Percentiles rank a stretch among this genome's conserved stretches.
These are phyloP conservation scores for Alternaria alternata DNA, from an alignment of 2,329 filamentous ascomycete species.

Conservation along the genomic window DNA sequence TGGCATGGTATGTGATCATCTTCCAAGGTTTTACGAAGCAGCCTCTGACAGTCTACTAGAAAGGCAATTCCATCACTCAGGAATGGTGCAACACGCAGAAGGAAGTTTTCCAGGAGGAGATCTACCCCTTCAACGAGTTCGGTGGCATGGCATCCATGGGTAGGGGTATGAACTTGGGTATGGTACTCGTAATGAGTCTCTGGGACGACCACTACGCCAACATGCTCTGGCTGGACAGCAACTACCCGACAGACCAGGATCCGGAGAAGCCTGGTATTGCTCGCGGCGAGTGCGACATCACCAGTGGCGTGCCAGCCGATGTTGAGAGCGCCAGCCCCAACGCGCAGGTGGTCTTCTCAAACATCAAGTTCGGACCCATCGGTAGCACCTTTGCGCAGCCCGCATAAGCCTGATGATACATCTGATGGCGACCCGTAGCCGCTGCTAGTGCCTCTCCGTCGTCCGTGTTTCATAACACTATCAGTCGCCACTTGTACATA, in stretches of 20 bases:
- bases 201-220: slow-evolving; percentile 71
- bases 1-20: slow-evolving; percentile 46
- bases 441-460: background rate
- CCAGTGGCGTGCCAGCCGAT: slow-evolving; percentile 39
- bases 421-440: background rate
- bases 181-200: slow-evolving; percentile 69
- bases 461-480: background rate
- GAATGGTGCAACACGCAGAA: slow-evolving; percentile 42
- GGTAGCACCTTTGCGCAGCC: slow-evolving; percentile 41
- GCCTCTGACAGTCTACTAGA: background rate
- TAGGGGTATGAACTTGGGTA: slow-evolving; percentile 61
- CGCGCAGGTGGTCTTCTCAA: slow-evolving; percentile 37
- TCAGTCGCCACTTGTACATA: background rate
- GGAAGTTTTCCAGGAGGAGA: slow-evolving; percentile 38
- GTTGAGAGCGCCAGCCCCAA: slow-evolving; percentile 30
- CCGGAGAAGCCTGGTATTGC: slow-evolving; percentile 39
- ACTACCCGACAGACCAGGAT: slow-evolving; percentile 60
- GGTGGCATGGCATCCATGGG: slow-evolving; percentile 67
- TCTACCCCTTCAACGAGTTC: slow-evolving; percentile 60
- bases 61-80: slow-evolving; percentile 41
- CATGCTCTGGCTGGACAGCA: slow-evolving; percentile 78
- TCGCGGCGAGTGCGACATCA: slow-evolving; percentile 36
- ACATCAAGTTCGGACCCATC: slow-evolving; percentile 44
- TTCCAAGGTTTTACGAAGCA: background rate
- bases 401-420: slow-evolving; percentile 7